Evolutionary conservation across 352 stramenopile genomes (phyloP), one percentile per base, ranked within the genome.

Genomic region (Phytophthora pluvialis): DNA sequence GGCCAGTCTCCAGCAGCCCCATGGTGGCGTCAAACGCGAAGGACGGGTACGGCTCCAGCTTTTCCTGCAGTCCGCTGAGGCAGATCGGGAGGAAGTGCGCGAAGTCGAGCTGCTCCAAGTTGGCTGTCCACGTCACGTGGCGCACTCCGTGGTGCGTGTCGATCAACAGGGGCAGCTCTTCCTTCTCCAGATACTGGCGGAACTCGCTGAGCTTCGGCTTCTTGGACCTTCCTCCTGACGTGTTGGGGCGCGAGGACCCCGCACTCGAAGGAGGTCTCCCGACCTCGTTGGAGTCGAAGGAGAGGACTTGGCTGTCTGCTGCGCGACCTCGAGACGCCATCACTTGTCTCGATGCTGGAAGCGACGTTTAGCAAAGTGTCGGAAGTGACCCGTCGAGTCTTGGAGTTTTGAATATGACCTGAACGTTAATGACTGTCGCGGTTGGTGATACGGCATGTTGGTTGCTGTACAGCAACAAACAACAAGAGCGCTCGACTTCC

Each of bases 11-110:
- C 25, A 94, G 68, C 35, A 93, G 60, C 25, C 68, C 74, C 80
- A 93, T 89, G 11, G 61, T 61, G 3, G 80, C 86, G 25, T 92
- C 76, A 54, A 86, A 94, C 16, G 82, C 83, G 54, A 94, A 90
- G 4, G 70, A 79, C 35, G 80, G 72, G 50, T 90, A 91, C 59
- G 83, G 83, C 63, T 91, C 86, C n/a, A 88, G 60, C n/a, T 60
- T 38, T 31, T 94, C 83, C 56, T 91, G 81, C n/a, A 94, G 67
- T 7, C 86, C 86, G 29, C 75, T 81, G 33, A 93, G 43, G 45
- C 83, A 94, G n/a, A 94, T 80, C 3, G 83, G 83, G 46, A 94
- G 61, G 49, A 89, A 83, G 60, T 91, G 81, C 16, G 67, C 60
- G 36, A 90, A 85, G 49, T 91, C 82, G 10, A 90, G 70, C 39